Evolutionary conservation across 179 eudicot genomes (phyloP).

Genomic region (Carnegiea gigantea): DNA sequence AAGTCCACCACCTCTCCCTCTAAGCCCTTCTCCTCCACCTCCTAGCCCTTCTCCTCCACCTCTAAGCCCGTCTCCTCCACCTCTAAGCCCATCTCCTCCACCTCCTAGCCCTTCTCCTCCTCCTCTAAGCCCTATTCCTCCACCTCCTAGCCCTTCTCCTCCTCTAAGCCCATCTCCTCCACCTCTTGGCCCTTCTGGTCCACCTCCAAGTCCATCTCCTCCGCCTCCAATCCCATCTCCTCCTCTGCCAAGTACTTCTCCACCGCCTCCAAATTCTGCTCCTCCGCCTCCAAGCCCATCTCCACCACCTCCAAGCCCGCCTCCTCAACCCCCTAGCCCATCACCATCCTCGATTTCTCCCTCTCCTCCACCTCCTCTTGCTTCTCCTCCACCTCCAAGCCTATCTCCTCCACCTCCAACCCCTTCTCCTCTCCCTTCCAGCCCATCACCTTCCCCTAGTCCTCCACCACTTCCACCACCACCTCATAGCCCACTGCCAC

Average conservation of each 20-base stretch:
- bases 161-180: constrained; percentile 20
- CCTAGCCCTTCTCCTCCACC: not conserved
- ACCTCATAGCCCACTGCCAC: not conserved
- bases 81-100: not conserved
- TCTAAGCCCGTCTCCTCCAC: not conserved
- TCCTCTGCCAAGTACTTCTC: not conserved
- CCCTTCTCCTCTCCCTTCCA: not conserved
- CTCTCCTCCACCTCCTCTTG: too few relatives aligned
- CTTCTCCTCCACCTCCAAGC: not conserved
- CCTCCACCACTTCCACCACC: constrained; percentile 14
- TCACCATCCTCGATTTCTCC: not conserved
- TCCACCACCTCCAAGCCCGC: constrained; percentile 16
- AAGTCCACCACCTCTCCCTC: not conserved
- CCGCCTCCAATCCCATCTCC: constrained; percentile 22
- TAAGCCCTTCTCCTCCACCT: not conserved
- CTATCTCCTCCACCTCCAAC: not conserved
- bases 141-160: not conserved
- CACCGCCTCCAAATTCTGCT: constrained; percentile 20
- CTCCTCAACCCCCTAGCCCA: constrained; percentile 23
- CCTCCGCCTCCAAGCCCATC: constrained; percentile 13
- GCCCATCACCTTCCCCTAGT: not conserved
- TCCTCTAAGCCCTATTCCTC: not conserved
- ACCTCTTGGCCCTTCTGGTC: not conserved
- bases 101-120: not conserved
- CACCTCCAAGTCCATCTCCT: constrained; percentile 12